These are phyloP conservation scores for Chrysoporthe austroafricana DNA, from an alignment of 2,329 filamentous ascomycete species.

Conservation along the genomic window DNA sequence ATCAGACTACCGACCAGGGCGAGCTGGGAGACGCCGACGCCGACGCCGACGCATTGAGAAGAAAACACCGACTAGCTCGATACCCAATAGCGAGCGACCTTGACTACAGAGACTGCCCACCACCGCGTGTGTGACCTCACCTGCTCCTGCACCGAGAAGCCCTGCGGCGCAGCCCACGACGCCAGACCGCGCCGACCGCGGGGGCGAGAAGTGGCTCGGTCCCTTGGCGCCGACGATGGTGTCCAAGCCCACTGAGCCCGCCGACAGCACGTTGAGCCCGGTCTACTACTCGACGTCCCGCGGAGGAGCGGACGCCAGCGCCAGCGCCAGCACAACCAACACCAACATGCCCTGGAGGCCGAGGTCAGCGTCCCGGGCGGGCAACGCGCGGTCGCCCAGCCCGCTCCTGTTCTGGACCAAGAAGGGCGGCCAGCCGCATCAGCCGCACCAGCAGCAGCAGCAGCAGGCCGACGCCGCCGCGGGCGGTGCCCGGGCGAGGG, in stretches of 20 bases:
- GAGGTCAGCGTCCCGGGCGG: conserved; percentile 24
- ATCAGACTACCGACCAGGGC: neutral
- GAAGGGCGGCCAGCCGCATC: conserved; percentile 12
- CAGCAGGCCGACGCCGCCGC: conserved; percentile 12
- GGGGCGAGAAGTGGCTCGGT: conserved; percentile 2
- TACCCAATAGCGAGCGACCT: neutral
- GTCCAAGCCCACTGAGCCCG: neutral
- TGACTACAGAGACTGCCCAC: neutral
- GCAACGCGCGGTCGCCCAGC: conserved; percentile 19
- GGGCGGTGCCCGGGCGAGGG: conserved; percentile 2
- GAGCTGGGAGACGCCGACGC: neutral
- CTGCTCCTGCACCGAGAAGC: neutral
- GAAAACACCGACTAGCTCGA: neutral
- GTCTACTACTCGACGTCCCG: neutral
- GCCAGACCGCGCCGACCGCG: neutral
- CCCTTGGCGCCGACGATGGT: conserved; percentile 9
- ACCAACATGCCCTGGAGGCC: conserved; percentile 23
- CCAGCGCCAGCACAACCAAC: neutral
- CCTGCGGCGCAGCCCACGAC: neutral
- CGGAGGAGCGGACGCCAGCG: neutral
- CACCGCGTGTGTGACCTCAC: neutral
- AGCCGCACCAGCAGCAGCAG: neutral
- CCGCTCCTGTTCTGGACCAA: conserved; percentile 21
- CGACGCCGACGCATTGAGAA: neutral
- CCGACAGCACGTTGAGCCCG: neutral